Conservation (phyloP, 2,329 filamentous ascomycete species). For the Stagonosporopsis rhizophila region DNA sequence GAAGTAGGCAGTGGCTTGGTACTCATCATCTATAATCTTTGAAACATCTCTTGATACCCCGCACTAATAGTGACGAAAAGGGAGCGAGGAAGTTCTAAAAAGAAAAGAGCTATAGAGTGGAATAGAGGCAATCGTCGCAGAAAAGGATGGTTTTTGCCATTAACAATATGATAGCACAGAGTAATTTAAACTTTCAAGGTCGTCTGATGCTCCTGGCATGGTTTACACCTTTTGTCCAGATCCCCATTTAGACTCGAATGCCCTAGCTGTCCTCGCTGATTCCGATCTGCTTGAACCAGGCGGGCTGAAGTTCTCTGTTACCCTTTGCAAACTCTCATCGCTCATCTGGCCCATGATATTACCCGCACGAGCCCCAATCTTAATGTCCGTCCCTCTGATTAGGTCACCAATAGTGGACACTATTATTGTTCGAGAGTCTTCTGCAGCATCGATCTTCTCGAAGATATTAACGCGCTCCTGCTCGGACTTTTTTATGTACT, state of each 20-base stretch:
- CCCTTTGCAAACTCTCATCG: neutral
- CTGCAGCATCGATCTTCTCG: neutral
- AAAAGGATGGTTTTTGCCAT: no score
- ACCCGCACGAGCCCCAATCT: neutral
- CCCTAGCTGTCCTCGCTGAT: neutral
- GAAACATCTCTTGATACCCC: no score
- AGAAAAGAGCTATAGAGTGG: no score
- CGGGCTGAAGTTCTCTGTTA: neutral
- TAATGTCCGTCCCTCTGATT: neutral
- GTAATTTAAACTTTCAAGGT: neutral
- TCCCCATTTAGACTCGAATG: neutral
- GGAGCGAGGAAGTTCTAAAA: no score
- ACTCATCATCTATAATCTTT: no score
- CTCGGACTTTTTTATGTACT: neutral
- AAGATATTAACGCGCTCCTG: neutral
- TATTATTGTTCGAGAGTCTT: neutral
- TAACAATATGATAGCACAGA: neutral
- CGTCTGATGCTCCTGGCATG: neutral
- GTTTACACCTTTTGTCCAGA: neutral
- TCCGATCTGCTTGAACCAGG: neutral
- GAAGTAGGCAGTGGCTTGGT: no score
- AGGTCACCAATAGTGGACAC: neutral
- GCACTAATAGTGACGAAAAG: no score
- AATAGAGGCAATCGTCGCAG: no score
- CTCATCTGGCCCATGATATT: neutral